Percentiles rank a stretch among this genome's conserved stretches.
phyloP scores from a whole-genome alignment of 2,329 filamentous ascomycete species.

The Nakataea oryzae region DNA sequence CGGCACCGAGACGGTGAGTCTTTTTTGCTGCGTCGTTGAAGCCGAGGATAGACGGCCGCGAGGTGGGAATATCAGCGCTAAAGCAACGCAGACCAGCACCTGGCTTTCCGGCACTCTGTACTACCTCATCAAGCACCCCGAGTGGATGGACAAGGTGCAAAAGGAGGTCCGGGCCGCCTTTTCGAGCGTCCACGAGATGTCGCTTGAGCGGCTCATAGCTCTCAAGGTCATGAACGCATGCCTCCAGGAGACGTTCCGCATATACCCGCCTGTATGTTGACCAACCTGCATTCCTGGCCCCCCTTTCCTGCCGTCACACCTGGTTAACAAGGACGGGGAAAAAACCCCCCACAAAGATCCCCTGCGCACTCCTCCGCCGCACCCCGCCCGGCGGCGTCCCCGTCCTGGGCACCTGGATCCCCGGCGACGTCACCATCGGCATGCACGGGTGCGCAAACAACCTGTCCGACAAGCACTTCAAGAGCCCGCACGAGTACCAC shows the following conservation, averaged over 20 bases:
- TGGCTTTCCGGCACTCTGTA: conserved; percentile 19
- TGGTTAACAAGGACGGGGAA: not conserved
- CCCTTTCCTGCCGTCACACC: not conserved
- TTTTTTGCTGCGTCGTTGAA: too few species aligned
- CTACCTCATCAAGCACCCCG: conserved; percentile 15
- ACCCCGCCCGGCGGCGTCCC: not conserved
- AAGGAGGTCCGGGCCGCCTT: conserved; percentile 18
- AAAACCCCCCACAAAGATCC: not conserved
- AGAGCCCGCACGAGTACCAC: conserved; percentile 14
- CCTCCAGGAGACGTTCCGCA: conserved; percentile 8
- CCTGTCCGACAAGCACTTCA: conserved; percentile 15
- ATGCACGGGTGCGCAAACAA: conserved; percentile 10
- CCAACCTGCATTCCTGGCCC: not conserved
- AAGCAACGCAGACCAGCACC: conserved; percentile 23
- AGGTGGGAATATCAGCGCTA: too few species aligned
- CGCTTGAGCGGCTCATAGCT: conserved; percentile 1
- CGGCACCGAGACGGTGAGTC: conserved; percentile 29
- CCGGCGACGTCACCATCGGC: not conserved
- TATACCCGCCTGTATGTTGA: conserved; percentile 12
- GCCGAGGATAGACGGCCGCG: too few species aligned
- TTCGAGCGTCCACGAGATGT: conserved; percentile 14
- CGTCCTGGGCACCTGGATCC: not conserved
- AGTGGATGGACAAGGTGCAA: conserved; percentile 11
- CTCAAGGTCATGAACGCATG: conserved; percentile 8
- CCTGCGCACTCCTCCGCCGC: too few species aligned